Evolutionary conservation across 2,329 filamentous ascomycete species (phyloP).

Genomic region (Penicillium nordicum): DNA sequence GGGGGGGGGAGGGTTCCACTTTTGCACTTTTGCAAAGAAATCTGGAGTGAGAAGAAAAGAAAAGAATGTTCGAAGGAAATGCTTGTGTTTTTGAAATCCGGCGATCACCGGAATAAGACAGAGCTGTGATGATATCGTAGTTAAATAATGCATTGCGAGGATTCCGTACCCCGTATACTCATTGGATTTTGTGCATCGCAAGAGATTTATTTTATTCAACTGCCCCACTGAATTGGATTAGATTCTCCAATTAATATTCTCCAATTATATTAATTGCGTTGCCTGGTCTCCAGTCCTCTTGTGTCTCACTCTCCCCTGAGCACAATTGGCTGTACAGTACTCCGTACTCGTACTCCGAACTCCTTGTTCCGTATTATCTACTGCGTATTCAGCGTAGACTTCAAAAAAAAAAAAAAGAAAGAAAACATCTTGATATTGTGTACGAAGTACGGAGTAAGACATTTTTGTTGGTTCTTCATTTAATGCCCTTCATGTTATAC

Average conservation of each 20-base stretch:
- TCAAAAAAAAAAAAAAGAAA: neutral
- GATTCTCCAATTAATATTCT: neutral
- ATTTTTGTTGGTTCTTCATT: neutral
- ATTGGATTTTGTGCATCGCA: too few species aligned
- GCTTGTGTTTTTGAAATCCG: slow-evolving; percentile 9
- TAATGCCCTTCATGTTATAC: too few species aligned
- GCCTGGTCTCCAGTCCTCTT: neutral
- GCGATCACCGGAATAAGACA: neutral
- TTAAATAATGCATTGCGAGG: neutral
- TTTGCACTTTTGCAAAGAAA: neutral
- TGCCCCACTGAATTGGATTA: neutral
- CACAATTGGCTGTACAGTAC: neutral
- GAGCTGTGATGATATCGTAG: neutral
- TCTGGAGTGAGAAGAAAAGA: neutral
- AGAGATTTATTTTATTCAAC: neutral
- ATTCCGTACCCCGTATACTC: too few species aligned
- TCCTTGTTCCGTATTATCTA: too few species aligned
- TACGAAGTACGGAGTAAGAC: neutral
- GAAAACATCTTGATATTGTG: neutral
- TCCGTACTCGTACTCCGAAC: too few species aligned
- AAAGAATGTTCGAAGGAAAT: slow-evolving; percentile 13
- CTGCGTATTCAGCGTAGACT: neutral
- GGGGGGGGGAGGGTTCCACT: neutral
- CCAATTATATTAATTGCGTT: neutral
- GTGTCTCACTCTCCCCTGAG: neutral